Evolutionary conservation across 2,329 filamentous ascomycete genomes (phyloP).

Genomic region (Mariannaea elegans): DNA sequence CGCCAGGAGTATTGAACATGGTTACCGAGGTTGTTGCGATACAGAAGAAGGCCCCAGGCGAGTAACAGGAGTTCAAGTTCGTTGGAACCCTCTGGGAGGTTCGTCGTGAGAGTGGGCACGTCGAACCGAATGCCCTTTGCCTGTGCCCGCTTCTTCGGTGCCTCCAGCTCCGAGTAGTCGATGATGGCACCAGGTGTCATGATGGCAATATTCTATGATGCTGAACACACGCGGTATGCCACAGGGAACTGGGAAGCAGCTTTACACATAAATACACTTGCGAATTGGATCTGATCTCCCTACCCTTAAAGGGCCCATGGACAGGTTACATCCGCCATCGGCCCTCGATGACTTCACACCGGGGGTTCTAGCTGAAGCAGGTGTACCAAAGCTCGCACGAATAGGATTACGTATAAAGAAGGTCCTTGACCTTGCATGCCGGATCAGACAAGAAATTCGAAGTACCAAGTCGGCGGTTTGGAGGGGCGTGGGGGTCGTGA

Average conservation of each 20-base stretch:
- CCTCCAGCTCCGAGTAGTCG: conserved; percentile 15
- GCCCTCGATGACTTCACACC: conserved; percentile 1
- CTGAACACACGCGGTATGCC: conserved; percentile 12
- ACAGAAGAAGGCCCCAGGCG: conserved; percentile 36
- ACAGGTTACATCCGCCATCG: conserved; percentile 27
- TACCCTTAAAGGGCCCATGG: neutral
- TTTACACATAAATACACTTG: neutral
- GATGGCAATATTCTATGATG: conserved; percentile 3
- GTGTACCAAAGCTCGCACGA: conserved; percentile 19
- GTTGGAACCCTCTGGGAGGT: conserved; percentile 16
- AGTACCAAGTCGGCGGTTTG: conserved; percentile 13
- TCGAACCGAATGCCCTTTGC: conserved; percentile 30
- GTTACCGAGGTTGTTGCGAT: conserved; percentile 35
- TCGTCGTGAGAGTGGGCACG: conserved; percentile 28
- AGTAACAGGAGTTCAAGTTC: conserved; percentile 32
- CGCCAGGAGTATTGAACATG: conserved; percentile 37
- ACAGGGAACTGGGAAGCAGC: neutral
- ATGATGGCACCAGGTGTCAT: conserved; percentile 28
- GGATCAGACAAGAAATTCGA: conserved; percentile 2
- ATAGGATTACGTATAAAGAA: conserved; percentile 36
- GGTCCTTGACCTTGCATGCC: neutral
- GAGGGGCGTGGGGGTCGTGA: conserved; percentile 11
- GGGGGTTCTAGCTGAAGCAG: neutral
- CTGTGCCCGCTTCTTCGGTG: conserved; percentile 1
- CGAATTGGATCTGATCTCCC: neutral